Percentiles rank a stretch among this genome's conserved stretches.
These are phyloP conservation scores for Amaranthus palmeri DNA, from an alignment of 148 eudicot genomes.

Conservation along the genomic window DNA sequence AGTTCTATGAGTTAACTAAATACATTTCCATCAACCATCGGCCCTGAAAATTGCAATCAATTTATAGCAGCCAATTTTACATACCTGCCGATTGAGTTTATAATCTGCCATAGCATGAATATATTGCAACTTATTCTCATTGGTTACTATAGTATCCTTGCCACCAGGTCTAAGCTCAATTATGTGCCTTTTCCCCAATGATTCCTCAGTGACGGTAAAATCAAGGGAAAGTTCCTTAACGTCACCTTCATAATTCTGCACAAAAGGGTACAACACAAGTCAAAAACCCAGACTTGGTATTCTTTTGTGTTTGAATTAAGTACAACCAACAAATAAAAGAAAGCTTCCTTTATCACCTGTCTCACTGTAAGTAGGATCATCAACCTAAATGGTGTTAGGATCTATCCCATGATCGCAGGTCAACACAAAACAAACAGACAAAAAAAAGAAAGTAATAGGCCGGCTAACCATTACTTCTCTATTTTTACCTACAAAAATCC, in stretches of 20 bases:
- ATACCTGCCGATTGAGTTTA: slow-evolving; percentile 94
- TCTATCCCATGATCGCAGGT: no score
- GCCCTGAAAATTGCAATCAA: background rate
- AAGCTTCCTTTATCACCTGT: no score
- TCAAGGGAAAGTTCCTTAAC: slow-evolving; percentile 76
- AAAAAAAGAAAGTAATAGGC: no score
- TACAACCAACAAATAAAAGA: no score
- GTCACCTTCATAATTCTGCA: slow-evolving; percentile 92
- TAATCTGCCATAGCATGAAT: slow-evolving; percentile 97
- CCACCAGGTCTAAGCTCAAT: slow-evolving; percentile 95
- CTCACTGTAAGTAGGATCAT: no score
- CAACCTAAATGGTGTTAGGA: no score
- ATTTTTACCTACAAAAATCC: no score
- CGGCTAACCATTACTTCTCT: no score
- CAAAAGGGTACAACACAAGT: slow-evolving; percentile 17
- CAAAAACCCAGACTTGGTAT: background rate
- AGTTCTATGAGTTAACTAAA: slow-evolving; percentile 16
- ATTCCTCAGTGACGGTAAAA: slow-evolving; percentile 89
- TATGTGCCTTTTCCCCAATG: slow-evolving; percentile 55
- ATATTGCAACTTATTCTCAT: slow-evolving; percentile 92
- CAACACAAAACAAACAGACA: no score
- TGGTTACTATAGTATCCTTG: slow-evolving; percentile 67
- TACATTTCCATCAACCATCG: background rate
- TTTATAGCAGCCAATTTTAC: slow-evolving; percentile 11
- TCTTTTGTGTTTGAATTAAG: no score